Conservation (phyloP, 495 filamentous ascomycete genomes). For the Thermothielavioides terrestris region DNA sequence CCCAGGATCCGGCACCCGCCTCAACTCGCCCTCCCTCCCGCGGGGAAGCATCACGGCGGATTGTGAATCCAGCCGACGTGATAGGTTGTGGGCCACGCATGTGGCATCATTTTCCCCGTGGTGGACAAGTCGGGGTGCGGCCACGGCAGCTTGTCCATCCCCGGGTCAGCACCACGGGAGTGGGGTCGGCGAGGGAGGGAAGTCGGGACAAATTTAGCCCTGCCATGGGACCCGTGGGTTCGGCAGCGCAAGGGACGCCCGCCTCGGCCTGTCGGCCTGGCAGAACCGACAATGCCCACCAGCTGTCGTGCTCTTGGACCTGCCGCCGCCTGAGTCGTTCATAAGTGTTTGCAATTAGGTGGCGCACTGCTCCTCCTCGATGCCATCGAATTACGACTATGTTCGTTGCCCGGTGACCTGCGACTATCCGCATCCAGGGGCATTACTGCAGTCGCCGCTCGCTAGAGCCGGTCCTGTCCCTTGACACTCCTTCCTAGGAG, state of each 20-base stretch:
- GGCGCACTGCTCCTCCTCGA: no score
- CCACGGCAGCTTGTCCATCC: conserved; percentile 25
- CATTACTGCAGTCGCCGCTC: no score
- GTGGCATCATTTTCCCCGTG: conserved; percentile 29
- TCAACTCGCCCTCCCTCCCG: background rate
- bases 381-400: background rate
- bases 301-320: background rate
- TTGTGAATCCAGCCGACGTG: conserved; percentile 15
- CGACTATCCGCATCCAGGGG: background rate
- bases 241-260: background rate
- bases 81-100: conserved; percentile 15
- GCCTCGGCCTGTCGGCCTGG: background rate
- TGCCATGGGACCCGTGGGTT: conserved; percentile 7
- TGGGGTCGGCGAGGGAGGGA: conserved; percentile 16
- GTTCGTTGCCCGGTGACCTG: background rate
- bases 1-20: background rate
- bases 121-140: conserved; percentile 17
- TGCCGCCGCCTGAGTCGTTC: conserved; percentile 1
- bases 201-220: conserved; percentile 33
- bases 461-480: no score
- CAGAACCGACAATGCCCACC: background rate
- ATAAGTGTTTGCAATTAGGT: no score
- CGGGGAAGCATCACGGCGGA: background rate
- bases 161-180: conserved; percentile 18
- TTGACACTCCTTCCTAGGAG: no score